Percentiles rank a stretch among this genome's conserved stretches.
Conservation (phyloP, 352 stramenopile species). For the Peronosclerospora sorghi region DNA sequence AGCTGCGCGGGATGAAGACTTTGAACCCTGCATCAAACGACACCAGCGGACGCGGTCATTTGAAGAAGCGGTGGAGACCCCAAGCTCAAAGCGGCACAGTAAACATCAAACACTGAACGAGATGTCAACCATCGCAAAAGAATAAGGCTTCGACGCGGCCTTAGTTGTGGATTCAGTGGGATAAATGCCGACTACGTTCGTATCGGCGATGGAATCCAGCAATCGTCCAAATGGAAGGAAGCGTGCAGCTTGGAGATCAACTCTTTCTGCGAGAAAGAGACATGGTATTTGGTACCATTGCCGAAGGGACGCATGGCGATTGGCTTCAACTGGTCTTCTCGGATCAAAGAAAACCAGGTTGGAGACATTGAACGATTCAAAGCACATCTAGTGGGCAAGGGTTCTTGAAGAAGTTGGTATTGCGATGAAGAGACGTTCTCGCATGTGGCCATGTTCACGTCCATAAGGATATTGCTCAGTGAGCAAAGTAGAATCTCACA, state of each 20-base stretch:
- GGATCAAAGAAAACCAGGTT: no score
- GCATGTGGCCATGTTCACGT: not conserved
- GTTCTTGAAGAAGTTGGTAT: not conserved
- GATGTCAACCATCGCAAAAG: not conserved
- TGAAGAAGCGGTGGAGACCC: not conserved
- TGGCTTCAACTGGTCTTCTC: not conserved
- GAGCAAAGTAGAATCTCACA: no score
- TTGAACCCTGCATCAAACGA: not conserved
- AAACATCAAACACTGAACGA: not conserved
- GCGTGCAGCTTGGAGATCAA: not conserved
- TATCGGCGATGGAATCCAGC: no score
- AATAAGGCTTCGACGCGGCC: no score
- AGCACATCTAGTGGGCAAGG: not conserved
- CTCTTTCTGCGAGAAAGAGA: not conserved
- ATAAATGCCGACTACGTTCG: no score
- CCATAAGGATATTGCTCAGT: not conserved
- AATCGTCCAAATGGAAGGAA: constrained; percentile 9
- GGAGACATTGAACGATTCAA: no score
- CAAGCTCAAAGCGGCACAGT: not conserved
- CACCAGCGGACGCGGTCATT: no score
- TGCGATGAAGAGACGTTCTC: not conserved
- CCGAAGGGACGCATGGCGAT: constrained; percentile 1
- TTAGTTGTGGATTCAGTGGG: no score
- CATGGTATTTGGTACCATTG: not conserved
- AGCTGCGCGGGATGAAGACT: not conserved